phyloP scores from a whole-genome alignment of 2,329 filamentous ascomycete genomes.

The Monilinia aucupariae region DNA sequence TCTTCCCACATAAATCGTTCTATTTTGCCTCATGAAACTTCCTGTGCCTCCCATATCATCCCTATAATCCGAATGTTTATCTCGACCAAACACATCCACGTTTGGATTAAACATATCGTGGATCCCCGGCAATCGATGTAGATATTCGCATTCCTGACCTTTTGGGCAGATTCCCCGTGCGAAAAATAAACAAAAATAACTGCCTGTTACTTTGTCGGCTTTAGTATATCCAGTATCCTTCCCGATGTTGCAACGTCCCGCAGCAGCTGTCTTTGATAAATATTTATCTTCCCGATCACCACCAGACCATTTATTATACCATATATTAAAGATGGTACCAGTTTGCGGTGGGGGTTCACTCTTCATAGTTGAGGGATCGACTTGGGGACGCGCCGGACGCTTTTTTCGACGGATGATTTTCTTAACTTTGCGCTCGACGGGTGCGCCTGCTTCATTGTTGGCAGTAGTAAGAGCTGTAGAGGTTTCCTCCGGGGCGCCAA shows the following conservation, averaged over 20 bases:
- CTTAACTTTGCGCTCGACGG: slow-evolving; percentile 59
- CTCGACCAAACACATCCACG: slow-evolving; percentile 88
- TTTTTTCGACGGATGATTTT: slow-evolving; percentile 90
- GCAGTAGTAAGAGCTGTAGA: slow-evolving; percentile 30
- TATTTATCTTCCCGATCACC: slow-evolving; percentile 93
- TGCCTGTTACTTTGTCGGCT: slow-evolving; percentile 70
- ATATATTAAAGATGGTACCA: slow-evolving; percentile 94
- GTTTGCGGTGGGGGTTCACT: slow-evolving; percentile 86
- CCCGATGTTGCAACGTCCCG: slow-evolving; percentile 80
- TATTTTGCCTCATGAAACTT: slow-evolving; percentile 86
- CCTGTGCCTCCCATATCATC: slow-evolving; percentile 98
- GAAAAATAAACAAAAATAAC: slow-evolving; percentile 91
- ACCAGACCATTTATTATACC: slow-evolving; percentile 98
- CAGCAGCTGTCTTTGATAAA: slow-evolving; percentile 73
- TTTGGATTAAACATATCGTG: slow-evolving; percentile 92
- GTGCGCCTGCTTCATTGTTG: slow-evolving; percentile 29
- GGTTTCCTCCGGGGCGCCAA: slow-evolving; percentile 18
- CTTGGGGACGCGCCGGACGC: slow-evolving; percentile 81
- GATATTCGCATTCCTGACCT: slow-evolving; percentile 87
- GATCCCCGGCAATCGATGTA: slow-evolving; percentile 80
- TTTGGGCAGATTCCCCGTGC: slow-evolving; percentile 77
- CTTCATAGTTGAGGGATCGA: slow-evolving; percentile 77
- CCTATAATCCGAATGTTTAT: slow-evolving; percentile 87
- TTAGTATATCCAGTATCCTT: slow-evolving; percentile 74
- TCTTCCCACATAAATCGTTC: slow-evolving; percentile 86